A percentile compares a stretch with the other conserved stretches of the same genome.
These are phyloP conservation scores for Blastobotrys capitulatus DNA, from an alignment of 1,139 yeast species.

Conservation along the genomic window DNA sequence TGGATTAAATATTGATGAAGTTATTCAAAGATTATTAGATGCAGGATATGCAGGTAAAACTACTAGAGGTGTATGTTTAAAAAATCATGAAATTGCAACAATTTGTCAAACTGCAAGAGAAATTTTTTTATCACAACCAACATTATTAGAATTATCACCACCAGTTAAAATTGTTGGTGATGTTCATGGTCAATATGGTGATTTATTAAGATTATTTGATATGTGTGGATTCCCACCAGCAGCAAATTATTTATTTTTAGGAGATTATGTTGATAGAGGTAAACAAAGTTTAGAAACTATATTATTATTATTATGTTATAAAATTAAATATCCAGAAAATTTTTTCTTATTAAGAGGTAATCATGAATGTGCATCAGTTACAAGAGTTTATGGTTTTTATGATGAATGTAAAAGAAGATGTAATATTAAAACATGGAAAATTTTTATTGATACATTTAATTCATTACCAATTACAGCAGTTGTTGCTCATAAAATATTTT, in stretches of 20 bases:
- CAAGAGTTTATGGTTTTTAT: conserved; percentile 92
- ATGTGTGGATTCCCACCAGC: conserved; percentile 99
- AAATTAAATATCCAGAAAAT: conserved; percentile 94
- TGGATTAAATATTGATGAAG: conserved; percentile 56
- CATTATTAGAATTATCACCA: conserved; percentile 80
- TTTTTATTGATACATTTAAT: conserved; percentile 89
- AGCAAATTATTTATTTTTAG: conserved; percentile 83
- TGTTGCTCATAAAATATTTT: conserved; percentile 92
- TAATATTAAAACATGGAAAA: conserved; percentile 89
- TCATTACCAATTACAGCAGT: conserved; percentile 93
- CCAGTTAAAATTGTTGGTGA: conserved; percentile 98
- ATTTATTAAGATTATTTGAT: conserved; percentile 81
- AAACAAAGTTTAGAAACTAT: conserved; percentile 92
- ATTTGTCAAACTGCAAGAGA: conserved; percentile 87
- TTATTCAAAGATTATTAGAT: conserved; percentile 82
- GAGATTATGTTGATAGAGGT: conserved; percentile 97
- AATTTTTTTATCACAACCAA: conserved; percentile 81
- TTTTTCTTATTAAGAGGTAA: conserved; percentile 89
- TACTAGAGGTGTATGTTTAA: conserved; percentile 81
- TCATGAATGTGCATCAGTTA: conserved; percentile 95
- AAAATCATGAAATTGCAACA: conserved; percentile 77
- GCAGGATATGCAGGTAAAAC: conserved; percentile 95
- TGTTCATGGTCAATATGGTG: conserved; percentile 95
- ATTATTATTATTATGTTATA: conserved; percentile 75
- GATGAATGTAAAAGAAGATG: conserved; percentile 96